Evolutionary conservation across 108 stramenopile species (phyloP), one percentile per base, ranked within the genome.

Genomic region (Cyclotella baltica): DNA sequence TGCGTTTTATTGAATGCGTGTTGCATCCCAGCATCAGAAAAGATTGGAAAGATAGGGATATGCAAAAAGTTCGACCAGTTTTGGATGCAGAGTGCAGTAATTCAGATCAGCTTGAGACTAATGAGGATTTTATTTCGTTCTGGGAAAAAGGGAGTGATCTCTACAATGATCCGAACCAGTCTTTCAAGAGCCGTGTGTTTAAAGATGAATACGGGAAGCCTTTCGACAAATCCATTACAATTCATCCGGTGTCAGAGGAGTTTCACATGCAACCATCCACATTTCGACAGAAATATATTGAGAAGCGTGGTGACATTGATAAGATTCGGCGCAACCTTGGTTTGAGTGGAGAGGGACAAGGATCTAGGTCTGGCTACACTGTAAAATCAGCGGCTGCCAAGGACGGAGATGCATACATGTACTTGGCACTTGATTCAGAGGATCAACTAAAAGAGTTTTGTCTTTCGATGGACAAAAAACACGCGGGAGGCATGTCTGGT

Each of bases 241-340:
- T 61, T 18, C 59, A 13, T 34, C 59, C 59, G 16, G 59, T 61
- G 16, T 30, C 19, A 61, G 59, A 61, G n/a, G 59, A 61, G 31
- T 34, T 34, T 33, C 59, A 34, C 33, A 61, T 61, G 59, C 59
- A 61, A 22, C 31, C 59, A 31, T 30, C 31, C 20, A 34, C 59
- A 34, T 34, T 61, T 16, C 13, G 31, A 31, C 31, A 31, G 33
- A 61, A 61, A n/a, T 61, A 61, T 31, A 61, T n/a, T 61, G 59
- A 31, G 10, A 33, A 15, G 31, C 59, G 59, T 61, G 59, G 31
- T 34, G 31, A 11, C 15, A 61, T 61, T 61, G 59, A 61, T 61
- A 61, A 61, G 59, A 31, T 61, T 34, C 31, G 59, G 13, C 31
- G 59, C 15, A 61, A 34, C 15, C n/a, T 61, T 11, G 11, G 20